Conservation (phyloP, 2,329 filamentous ascomycete genomes). For the Xylaria arbuscula region DNA sequence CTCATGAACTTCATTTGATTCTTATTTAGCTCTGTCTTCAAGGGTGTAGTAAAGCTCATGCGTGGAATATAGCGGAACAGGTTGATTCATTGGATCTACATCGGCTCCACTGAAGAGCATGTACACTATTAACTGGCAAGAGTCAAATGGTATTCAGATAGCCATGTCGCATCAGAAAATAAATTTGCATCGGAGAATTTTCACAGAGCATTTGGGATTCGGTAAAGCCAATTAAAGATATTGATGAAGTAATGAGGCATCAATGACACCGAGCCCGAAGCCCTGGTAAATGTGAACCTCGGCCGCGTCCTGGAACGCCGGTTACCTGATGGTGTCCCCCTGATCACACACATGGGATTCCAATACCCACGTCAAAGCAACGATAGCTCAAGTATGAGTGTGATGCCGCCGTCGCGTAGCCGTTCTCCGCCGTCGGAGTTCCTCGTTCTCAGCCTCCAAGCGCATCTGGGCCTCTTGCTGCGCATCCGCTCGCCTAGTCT, state of each 20-base stretch:
- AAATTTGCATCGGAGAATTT: neutral
- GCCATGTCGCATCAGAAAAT: neutral
- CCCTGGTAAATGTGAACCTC: neutral
- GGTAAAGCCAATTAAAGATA: no score
- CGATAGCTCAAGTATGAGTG: slow-evolving; percentile 4
- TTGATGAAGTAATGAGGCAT: no score
- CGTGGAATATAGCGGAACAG: neutral
- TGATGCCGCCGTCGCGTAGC: neutral
- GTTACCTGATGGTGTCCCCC: neutral
- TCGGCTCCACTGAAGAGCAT: neutral
- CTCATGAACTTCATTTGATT: slow-evolving; percentile 19
- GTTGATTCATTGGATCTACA: neutral
- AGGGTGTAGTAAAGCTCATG: neutral
- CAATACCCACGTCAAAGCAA: neutral
- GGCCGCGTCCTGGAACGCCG: no score
- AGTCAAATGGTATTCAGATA: no score
- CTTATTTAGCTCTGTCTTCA: neutral
- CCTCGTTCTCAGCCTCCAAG: slow-evolving; percentile 13
- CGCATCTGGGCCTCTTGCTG: slow-evolving; percentile 8
- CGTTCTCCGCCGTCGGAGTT: slow-evolving; percentile 5
- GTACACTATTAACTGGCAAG: no score
- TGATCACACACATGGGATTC: neutral
- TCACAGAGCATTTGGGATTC: no score
- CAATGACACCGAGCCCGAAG: no score
- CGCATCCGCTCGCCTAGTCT: slow-evolving; percentile 7